Conservation (phyloP, 108 stramenopile genomes). For the Fragilaria crotonensis region DNA sequence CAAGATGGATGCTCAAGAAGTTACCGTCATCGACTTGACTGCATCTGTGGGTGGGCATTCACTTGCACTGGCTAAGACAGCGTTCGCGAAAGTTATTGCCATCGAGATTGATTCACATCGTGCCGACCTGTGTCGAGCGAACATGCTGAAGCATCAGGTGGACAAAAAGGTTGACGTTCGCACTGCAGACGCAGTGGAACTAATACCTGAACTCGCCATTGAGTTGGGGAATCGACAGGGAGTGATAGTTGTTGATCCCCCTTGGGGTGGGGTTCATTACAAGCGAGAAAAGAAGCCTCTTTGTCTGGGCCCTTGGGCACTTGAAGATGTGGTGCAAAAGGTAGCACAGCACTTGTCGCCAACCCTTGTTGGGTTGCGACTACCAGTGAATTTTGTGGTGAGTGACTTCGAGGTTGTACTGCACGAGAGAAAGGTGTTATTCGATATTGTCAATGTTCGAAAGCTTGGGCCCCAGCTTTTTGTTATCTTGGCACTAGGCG, state of each 20-base stretch:
- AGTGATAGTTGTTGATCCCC: constrained; percentile 39
- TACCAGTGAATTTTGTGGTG: constrained; percentile 20
- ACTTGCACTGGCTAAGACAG: constrained; percentile 18
- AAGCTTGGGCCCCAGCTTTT: constrained; percentile 34
- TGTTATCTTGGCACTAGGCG: constrained; percentile 10
- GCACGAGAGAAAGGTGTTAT: background rate
- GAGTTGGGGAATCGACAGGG: background rate
- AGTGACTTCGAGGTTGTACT: constrained; percentile 7
- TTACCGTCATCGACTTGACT: constrained; percentile 25
- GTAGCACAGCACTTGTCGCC: constrained; percentile 4
- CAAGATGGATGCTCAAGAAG: constrained; percentile 6
- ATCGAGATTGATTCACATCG: constrained; percentile 36
- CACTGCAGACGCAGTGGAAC: constrained; percentile 28
- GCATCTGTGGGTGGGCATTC: constrained; percentile 42
- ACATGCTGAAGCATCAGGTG: constrained; percentile 21
- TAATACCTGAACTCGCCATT: constrained; percentile 14
- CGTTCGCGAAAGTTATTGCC: constrained; percentile 16
- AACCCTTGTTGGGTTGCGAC: constrained; percentile 27
- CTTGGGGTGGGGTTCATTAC: constrained; percentile 44
- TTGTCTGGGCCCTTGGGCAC: constrained; percentile 23
- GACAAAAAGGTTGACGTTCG: constrained; percentile 16
- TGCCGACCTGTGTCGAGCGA: constrained; percentile 29
- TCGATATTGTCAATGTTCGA: constrained; percentile 14
- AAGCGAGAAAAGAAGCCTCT: constrained; percentile 22
- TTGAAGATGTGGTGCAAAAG: constrained; percentile 26